Base-by-base conservation (phyloP, 2,329 filamentous ascomycete genomes). In the Chaetothyriales sp. region DNA sequence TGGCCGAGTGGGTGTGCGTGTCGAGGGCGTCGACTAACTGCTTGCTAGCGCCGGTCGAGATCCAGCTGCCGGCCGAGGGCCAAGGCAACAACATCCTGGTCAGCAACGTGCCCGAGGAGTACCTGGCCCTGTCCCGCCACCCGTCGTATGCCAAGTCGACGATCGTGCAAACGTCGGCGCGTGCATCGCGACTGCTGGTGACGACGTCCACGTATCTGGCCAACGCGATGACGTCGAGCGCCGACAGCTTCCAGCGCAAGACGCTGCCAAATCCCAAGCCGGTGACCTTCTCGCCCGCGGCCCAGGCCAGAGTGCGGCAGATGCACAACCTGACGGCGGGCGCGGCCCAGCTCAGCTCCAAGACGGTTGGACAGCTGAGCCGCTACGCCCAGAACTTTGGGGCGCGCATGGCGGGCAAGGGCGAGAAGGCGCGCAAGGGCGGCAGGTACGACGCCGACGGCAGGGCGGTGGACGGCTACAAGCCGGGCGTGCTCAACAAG, bases 401-500 rank as follows among this genome's bases (percentile, higher is more conserved):
- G 2, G 90, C 92, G 2, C 78, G 75, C 4, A 69, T 94, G 51
- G 71, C 85, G 1, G 77, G 83, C n/a, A 77, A 80, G 52, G 77
- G 79, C 18, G 74, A 76, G 49, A 70, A 63, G 43, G 75, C n/a
- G n/a, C n/a, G n/a, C 74, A 58, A 75, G 74, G 50, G 77, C 76
- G 61, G 82, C n/a, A n/a, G 83, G 1, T 78, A 76, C 53, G 86
- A 86, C 54, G 78, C 82, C 54, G 80, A 89, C 55, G 86, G 86
- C 37, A 81, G 81, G 49, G 74, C 76, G 3, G 68, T 73, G 43
- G 66, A 72, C 18, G 69, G 72, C 18, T 94, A 92, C 70, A 95
- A 95, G 69, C 90, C 92, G 0, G 90, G 92, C 4, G 71, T 98
- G 28, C 71, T 98, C 59, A 98, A 98, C 72, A 95, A 95, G 75